A percentile compares a stretch with the other conserved stretches of the same genome.
Evolutionary conservation across 495 filamentous ascomycete genomes (phyloP).

Genomic region (Delitschia confertaspora): DNA sequence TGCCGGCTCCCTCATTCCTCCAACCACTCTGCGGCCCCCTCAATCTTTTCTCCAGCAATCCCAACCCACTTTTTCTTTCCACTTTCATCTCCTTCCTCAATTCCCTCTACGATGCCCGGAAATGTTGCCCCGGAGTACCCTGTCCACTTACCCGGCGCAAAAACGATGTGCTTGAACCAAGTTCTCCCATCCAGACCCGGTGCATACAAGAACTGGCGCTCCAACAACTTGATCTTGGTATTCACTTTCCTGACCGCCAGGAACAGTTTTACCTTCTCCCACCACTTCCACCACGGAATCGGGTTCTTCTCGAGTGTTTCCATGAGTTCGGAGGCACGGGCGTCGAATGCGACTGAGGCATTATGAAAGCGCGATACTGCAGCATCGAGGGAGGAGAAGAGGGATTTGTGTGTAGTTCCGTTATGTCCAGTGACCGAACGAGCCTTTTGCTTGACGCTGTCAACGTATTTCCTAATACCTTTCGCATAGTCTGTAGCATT

Average conservation of each 20-base stretch:
- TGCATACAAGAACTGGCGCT: conserved; percentile 52
- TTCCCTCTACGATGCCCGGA: conserved; percentile 52
- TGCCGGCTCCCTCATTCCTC: no score
- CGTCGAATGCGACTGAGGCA: conserved; percentile 45
- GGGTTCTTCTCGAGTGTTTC: conserved; percentile 40
- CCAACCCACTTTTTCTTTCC: conserved; percentile 31
- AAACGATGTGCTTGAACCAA: conserved; percentile 65
- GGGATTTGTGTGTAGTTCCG: background rate
- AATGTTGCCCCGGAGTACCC: conserved; percentile 73
- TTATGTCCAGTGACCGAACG: background rate
- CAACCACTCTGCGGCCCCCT: conserved; percentile 26
- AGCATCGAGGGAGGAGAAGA: conserved; percentile 42
- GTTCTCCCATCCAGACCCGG: conserved; percentile 49
- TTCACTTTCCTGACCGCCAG: conserved; percentile 47
- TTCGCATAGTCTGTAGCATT: conserved; percentile 37
- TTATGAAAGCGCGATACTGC: conserved; percentile 43
- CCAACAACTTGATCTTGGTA: conserved; percentile 53
- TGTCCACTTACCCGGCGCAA: conserved; percentile 74
- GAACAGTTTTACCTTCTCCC: conserved; percentile 54
- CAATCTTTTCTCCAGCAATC: conserved; percentile 29
- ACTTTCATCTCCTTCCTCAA: conserved; percentile 44
- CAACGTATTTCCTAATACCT: conserved; percentile 40
- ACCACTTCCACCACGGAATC: conserved; percentile 73
- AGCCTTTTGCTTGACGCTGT: conserved; percentile 45
- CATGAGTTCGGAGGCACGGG: conserved; percentile 43